Evolutionary conservation across 2,329 filamentous ascomycete species (phyloP).

Genomic region (Epicoccum sorghinum): DNA sequence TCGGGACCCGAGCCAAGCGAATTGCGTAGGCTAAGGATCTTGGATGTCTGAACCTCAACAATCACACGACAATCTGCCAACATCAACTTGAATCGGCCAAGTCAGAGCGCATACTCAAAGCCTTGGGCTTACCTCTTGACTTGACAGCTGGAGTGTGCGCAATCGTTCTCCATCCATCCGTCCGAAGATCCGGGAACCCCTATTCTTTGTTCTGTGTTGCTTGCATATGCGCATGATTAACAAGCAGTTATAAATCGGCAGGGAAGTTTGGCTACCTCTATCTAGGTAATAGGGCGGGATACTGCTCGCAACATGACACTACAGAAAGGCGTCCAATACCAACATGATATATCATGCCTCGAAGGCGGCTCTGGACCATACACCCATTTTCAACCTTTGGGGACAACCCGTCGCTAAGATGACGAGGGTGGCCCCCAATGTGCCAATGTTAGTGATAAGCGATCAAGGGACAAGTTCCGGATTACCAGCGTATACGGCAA

Average conservation of each 20-base stretch:
- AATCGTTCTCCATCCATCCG: not conserved
- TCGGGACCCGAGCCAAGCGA: slow-evolving; percentile 6
- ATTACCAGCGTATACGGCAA: slow-evolving; percentile 17
- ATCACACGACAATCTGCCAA: not conserved
- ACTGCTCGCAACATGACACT: too few species aligned
- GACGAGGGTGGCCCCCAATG: not conserved
- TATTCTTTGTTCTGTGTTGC: not conserved
- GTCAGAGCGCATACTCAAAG: not conserved
- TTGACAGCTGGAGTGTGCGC: not conserved
- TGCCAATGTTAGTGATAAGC: slow-evolving; percentile 1
- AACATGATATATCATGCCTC: too few species aligned
- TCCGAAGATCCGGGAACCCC: not conserved
- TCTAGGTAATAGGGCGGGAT: too few species aligned
- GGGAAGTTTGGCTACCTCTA: not conserved
- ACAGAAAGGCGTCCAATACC: too few species aligned
- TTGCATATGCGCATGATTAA: not conserved
- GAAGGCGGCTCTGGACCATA: too few species aligned
- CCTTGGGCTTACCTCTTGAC: not conserved
- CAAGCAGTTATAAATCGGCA: not conserved
- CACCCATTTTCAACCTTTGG: not conserved
- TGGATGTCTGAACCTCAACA: not conserved
- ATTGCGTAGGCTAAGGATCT: slow-evolving; percentile 17
- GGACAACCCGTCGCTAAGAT: not conserved
- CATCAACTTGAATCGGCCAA: not conserved
- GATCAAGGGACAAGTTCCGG: not conserved